phyloP scores from a whole-genome alignment of 2,329 filamentous ascomycete species.

The Phyllosticta citriasiana region DNA sequence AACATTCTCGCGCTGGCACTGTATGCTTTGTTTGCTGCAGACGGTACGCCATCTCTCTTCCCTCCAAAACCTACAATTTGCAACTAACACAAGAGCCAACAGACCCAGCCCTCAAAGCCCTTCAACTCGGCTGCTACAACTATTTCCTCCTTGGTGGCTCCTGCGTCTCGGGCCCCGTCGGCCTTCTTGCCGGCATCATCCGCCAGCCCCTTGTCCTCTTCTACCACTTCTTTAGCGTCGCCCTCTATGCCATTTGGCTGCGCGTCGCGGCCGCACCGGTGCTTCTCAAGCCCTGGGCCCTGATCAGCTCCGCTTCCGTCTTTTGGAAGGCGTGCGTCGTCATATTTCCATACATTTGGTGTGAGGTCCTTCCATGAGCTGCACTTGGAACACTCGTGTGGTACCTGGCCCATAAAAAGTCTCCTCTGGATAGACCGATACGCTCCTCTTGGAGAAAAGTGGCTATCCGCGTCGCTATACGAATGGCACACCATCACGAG shows the following conservation, averaged over 20 bases:
- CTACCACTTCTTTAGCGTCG: slow-evolving; percentile 91
- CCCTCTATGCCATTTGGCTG: slow-evolving; percentile 78
- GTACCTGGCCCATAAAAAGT: neutral
- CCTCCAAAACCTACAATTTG: neutral
- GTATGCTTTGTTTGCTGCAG: slow-evolving; percentile 82
- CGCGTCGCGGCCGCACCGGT: slow-evolving; percentile 39
- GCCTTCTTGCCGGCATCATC: slow-evolving; percentile 73
- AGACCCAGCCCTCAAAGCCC: slow-evolving; percentile 62
- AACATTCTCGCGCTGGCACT: slow-evolving; percentile 96
- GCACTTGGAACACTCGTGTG: neutral
- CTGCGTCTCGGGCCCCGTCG: slow-evolving; percentile 67
- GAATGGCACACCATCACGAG: too few species aligned
- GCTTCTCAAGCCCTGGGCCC: slow-evolving; percentile 34
- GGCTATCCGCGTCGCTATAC: too few species aligned
- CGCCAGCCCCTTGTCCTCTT: slow-evolving; percentile 67
- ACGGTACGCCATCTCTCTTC: slow-evolving; percentile 37
- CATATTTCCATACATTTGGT: slow-evolving; percentile 71
- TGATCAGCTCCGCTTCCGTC: slow-evolving; percentile 57
- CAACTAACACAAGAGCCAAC: neutral
- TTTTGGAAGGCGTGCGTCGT: slow-evolving; percentile 74
- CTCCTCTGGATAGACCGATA: neutral
- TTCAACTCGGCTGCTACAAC: slow-evolving; percentile 82
- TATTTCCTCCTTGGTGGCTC: slow-evolving; percentile 74
- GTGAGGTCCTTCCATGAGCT: slow-evolving; percentile 43
- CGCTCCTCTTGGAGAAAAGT: neutral